These are phyloP conservation scores for Thielaviopsis populi DNA, from an alignment of 2,329 filamentous ascomycete genomes.

Conservation along the genomic window DNA sequence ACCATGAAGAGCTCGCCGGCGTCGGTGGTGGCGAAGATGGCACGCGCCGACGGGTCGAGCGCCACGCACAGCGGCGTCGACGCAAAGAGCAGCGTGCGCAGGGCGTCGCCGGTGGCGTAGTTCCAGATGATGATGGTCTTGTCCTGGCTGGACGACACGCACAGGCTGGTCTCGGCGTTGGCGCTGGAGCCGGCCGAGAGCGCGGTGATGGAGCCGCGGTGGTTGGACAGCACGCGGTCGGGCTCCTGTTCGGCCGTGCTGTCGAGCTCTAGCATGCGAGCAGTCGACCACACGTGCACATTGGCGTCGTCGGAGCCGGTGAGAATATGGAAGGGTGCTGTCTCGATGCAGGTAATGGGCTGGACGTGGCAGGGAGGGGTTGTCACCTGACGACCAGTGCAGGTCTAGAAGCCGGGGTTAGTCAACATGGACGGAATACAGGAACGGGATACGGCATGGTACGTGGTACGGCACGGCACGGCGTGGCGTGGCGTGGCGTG, in stretches of 20 bases:
- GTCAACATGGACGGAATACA: neutral
- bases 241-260: constrained; percentile 48
- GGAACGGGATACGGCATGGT: too few relatives aligned
- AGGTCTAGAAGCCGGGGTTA: constrained; percentile 35
- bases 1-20: constrained; percentile 68
- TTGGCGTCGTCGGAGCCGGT: constrained; percentile 77
- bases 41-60: constrained; percentile 71
- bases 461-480: neutral
- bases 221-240: constrained; percentile 60
- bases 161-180: constrained; percentile 58
- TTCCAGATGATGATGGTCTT: constrained; percentile 90
- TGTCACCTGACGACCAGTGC: constrained; percentile 60
- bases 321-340: constrained; percentile 57
- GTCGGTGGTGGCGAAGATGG: constrained; percentile 65
- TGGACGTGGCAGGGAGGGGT: constrained; percentile 69
- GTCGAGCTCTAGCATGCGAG: constrained; percentile 50
- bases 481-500: neutral
- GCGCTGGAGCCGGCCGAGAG: constrained; percentile 49
- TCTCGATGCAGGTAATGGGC: constrained; percentile 59
- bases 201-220: constrained; percentile 58
- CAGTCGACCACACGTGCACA: constrained; percentile 80
- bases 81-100: constrained; percentile 72
- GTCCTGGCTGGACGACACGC: constrained; percentile 69
- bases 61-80: constrained; percentile 55
- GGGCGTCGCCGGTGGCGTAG: constrained; percentile 58